A percentile compares a stretch with the other conserved stretches of the same genome.
phyloP scores from a whole-genome alignment of 495 filamentous ascomycete species.

The Hyaloscypha finlandica region DNA sequence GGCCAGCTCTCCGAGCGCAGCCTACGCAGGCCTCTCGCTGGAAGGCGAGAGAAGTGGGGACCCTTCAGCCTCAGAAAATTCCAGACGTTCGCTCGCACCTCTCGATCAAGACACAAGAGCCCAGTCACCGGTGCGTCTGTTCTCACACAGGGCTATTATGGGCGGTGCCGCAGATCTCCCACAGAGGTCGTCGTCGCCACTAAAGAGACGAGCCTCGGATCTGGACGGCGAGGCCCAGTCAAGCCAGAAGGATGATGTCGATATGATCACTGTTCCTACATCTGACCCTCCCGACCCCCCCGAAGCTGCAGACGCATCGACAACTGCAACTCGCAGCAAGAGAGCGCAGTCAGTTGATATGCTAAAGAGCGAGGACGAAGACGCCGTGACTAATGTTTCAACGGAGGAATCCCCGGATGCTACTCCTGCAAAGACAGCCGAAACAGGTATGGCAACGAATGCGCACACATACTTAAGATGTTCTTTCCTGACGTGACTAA shows the following conservation, averaged over 20 bases:
- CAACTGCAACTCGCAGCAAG: constrained; percentile 1
- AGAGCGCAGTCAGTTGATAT: constrained; percentile 31
- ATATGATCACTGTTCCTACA: constrained; percentile 44
- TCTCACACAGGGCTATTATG: constrained; percentile 51
- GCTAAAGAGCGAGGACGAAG: constrained; percentile 16
- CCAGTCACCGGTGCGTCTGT: constrained; percentile 43
- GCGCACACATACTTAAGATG: background rate
- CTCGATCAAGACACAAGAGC: constrained; percentile 32
- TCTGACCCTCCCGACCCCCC: constrained; percentile 28
- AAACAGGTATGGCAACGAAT: constrained; percentile 17
- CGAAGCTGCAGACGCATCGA: constrained; percentile 6
- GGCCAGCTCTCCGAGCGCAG: constrained; percentile 69
- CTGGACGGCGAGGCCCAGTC: constrained; percentile 44
- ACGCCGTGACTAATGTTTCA: background rate
- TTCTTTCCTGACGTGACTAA: background rate
- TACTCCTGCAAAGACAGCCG: constrained; percentile 1
- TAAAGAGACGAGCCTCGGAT: constrained; percentile 56
- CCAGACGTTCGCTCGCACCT: constrained; percentile 25
- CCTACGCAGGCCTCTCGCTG: constrained; percentile 71
- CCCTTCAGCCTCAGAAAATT: constrained; percentile 20
- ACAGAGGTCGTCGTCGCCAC: constrained; percentile 54
- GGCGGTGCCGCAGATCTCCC: constrained; percentile 51
- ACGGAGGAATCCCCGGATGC: constrained; percentile 1
- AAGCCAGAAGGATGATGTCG: constrained; percentile 44
- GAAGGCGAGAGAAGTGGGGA: constrained; percentile 62